Evolutionary conservation across 1,284 basidiomycete genomes (phyloP).

Genomic region (Boletus mariae): DNA sequence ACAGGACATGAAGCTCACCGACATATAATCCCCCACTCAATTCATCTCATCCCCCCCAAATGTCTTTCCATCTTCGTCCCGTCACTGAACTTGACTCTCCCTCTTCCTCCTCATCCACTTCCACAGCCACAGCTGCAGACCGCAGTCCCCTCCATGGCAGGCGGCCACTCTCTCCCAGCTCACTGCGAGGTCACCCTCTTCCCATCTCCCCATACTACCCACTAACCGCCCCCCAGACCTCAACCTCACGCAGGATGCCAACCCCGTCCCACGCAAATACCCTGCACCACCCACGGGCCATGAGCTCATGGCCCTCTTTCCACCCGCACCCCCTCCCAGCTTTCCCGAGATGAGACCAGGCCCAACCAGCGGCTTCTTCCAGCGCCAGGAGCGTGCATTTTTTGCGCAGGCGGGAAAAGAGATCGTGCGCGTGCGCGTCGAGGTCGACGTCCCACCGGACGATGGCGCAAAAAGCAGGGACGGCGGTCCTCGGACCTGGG

Average conservation of each 20-base stretch:
- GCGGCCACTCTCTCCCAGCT: slow-evolving; percentile 46
- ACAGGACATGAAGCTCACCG: too few relatives aligned
- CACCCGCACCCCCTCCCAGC: slow-evolving; percentile 56
- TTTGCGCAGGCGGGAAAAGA: slow-evolving; percentile 72
- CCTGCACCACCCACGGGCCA: slow-evolving; percentile 74
- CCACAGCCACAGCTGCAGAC: slow-evolving; percentile 24
- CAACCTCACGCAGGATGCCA: slow-evolving; percentile 49
- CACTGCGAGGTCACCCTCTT: slow-evolving; percentile 45
- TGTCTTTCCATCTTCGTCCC: slow-evolving; percentile 50
- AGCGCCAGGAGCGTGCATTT: slow-evolving; percentile 68
- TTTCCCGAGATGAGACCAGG: slow-evolving; percentile 50
- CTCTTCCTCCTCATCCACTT: slow-evolving; percentile 26
- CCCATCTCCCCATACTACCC: not conserved
- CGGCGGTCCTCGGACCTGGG: not conserved
- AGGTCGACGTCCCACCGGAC: slow-evolving; percentile 45
- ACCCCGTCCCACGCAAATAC: slow-evolving; percentile 49
- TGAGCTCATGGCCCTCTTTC: slow-evolving; percentile 77
- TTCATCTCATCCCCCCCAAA: slow-evolving; percentile 13
- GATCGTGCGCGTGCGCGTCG: slow-evolving; percentile 66
- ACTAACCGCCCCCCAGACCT: slow-evolving; percentile 43
- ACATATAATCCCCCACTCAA: slow-evolving; percentile 9
- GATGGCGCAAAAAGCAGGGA: not conserved
- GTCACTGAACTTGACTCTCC: slow-evolving; percentile 31
- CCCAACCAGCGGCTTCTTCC: slow-evolving; percentile 66
- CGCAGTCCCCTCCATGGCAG: slow-evolving; percentile 27